Percentiles rank a stretch among this genome's conserved stretches.
Evolutionary conservation across 306 rosid species (phyloP).

Genomic region (Abrus pulchellus): DNA sequence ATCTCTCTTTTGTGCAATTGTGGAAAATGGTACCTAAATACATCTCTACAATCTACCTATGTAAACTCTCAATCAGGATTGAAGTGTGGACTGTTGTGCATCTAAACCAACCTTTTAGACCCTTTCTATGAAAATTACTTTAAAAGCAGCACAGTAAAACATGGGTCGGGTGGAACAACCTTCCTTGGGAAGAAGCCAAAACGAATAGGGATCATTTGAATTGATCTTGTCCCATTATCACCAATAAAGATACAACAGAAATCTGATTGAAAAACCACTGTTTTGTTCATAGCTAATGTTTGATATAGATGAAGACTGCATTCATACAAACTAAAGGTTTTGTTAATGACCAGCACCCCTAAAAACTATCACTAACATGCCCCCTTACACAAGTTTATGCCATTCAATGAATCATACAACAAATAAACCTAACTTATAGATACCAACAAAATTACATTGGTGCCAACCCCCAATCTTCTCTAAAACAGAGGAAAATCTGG

Average conservation of each 20-base stretch:
- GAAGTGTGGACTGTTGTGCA: neutral
- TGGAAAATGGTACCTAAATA: neutral
- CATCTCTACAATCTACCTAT: neutral
- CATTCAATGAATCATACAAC: slow-evolving; percentile 6
- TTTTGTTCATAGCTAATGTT: slow-evolving; percentile 1
- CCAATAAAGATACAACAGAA: slow-evolving; percentile 25
- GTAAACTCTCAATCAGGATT: slow-evolving; percentile 19
- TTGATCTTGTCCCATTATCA: slow-evolving; percentile 15
- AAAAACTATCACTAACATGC: slow-evolving; percentile 8
- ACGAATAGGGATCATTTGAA: slow-evolving; percentile 21
- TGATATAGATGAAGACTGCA: slow-evolving; percentile 24
- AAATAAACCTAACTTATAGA: slow-evolving; percentile 25
- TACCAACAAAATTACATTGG: slow-evolving; percentile 24
- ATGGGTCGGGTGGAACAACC: neutral
- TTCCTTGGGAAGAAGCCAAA: slow-evolving; percentile 20
- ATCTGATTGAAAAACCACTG: slow-evolving; percentile 12
- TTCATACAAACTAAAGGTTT: slow-evolving; percentile 18
- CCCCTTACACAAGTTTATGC: neutral
- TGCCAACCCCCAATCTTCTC: neutral
- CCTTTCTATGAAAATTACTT: slow-evolving; percentile 13
- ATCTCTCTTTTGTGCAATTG: neutral
- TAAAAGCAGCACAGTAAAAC: neutral
- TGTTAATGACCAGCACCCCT: neutral
- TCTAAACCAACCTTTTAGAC: slow-evolving; percentile 19
- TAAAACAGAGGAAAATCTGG: slow-evolving; percentile 15